Evolutionary conservation across 2,329 filamentous ascomycete genomes (phyloP), one percentile per base, ranked within the genome.

Genomic region (Colletotrichum sp.): DNA sequence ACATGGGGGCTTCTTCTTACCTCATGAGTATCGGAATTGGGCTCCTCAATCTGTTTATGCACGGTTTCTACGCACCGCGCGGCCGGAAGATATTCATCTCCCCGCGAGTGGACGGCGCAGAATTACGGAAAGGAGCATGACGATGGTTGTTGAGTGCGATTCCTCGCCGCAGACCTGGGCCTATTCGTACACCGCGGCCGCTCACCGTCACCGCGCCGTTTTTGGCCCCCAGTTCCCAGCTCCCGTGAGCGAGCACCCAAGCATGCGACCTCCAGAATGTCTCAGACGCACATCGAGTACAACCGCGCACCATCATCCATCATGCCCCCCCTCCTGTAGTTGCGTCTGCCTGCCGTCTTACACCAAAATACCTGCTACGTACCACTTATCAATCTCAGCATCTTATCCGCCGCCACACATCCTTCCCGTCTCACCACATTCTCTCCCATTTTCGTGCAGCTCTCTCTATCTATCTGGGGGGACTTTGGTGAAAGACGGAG

Each of bases 161-260:
- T 51, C 43, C 43, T 51, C 43, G 43, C n/a, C 43, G 43, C 18
- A 59, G 13, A 59, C n/a, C 8, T 33, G 21, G 11, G n/a, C 31
- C 31, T 55, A 6, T 6, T 24, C 24, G 24, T 34, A 36, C 57
- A 24, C 27, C 57, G 7, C n/a, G 29, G 33, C 57, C 31, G 57
- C 57, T 61, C n/a, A 51, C n/a, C 36, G 21, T 33, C 34, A 64
- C 18, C 24, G 8, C 62, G 21, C 18, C 27, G 16, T 24, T 47
- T 27, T 31, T 31, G 18, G 24, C 24, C 34, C 36, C 36, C 61
- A 24, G 29, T 29, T 21, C n/a, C 43, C 24, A 31, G 70, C 33
- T 66, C 65, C 61, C 72, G 72, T 74, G 72, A 74, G 70, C 70
- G 70, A 21, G 51, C 29, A 57, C 59, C 18, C 58, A 75, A 69